A percentile compares a stretch with the other conserved stretches of the same genome.
phyloP scores from a whole-genome alignment of 371 early-diverging fungal genomes.

The Apophysomyces elegans region DNA sequence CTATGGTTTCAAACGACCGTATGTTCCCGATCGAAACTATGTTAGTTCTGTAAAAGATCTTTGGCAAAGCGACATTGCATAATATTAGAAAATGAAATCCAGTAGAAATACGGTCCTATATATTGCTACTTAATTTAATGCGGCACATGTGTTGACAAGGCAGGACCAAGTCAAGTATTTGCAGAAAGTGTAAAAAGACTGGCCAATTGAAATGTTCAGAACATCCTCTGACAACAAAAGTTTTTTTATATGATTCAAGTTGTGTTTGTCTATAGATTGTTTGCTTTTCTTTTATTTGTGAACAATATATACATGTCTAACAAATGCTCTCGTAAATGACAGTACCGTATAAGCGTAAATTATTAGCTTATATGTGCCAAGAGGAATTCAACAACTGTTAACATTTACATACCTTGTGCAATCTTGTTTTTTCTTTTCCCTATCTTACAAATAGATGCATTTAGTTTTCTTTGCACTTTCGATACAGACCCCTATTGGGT shows the following conservation, averaged over 20 bases:
- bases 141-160: not conserved
- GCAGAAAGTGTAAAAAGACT: not conserved
- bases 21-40: not conserved
- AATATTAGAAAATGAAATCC: not conserved
- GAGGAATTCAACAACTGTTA: too few species aligned
- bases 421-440: too few species aligned
- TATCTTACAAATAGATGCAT: too few species aligned
- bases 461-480: too few species aligned
- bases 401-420: too few species aligned
- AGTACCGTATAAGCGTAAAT: too few species aligned
- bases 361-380: too few species aligned
- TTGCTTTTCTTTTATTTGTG: not conserved
- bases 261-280: not conserved
- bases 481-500: too few species aligned
- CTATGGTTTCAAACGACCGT: not conserved
- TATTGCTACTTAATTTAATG: not conserved
- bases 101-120: not conserved
- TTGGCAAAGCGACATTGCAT: constrained; percentile 1
- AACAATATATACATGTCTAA: too few species aligned
- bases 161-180: not conserved
- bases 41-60: constrained; percentile 4
- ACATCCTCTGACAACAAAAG: not conserved
- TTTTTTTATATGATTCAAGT: too few species aligned
- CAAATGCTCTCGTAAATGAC: too few species aligned
- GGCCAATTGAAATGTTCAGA: not conserved